Conservation (phyloP, 139 green algal genomes). For the Picochlorum sp. region DNA sequence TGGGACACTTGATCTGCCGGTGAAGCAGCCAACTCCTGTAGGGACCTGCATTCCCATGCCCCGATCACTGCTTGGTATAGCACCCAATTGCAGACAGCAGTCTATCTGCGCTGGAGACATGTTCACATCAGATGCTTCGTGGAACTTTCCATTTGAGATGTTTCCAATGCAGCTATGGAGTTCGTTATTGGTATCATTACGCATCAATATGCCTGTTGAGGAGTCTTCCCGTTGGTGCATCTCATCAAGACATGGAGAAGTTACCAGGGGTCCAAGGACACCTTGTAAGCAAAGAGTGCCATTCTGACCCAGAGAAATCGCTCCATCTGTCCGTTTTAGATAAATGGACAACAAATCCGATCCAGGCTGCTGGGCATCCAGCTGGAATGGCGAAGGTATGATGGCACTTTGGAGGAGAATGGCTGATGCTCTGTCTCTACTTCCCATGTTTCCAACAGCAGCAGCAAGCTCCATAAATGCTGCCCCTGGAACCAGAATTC, state of each 20-base stretch:
- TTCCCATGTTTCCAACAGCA: not conserved
- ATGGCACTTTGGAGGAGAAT: not conserved
- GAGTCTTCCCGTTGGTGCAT: too few species aligned
- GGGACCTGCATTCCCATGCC: not conserved
- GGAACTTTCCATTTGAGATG: too few species aligned
- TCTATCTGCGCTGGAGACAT: conserved; percentile 50
- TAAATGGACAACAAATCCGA: too few species aligned
- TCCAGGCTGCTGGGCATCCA: not conserved
- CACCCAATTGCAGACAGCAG: conserved; percentile 51
- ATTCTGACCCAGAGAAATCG: too few species aligned
- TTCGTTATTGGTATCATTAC: too few species aligned
- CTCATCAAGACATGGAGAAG: too few species aligned
- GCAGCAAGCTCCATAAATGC: conserved; percentile 58
- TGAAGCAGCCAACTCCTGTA: not conserved
- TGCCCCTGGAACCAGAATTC: conserved; percentile 23
- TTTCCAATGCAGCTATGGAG: too few species aligned
- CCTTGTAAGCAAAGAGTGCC: too few species aligned
- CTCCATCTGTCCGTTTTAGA: too few species aligned
- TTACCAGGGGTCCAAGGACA: too few species aligned
- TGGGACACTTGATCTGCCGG: not conserved
- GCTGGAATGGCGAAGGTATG: not conserved
- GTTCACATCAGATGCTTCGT: conserved; percentile 4
- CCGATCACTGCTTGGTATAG: conserved; percentile 9
- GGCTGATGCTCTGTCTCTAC: not conserved
- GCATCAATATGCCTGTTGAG: too few species aligned